phyloP scores from a whole-genome alignment of 2,329 filamentous ascomycete species.

The Neonectria magnoliae region DNA sequence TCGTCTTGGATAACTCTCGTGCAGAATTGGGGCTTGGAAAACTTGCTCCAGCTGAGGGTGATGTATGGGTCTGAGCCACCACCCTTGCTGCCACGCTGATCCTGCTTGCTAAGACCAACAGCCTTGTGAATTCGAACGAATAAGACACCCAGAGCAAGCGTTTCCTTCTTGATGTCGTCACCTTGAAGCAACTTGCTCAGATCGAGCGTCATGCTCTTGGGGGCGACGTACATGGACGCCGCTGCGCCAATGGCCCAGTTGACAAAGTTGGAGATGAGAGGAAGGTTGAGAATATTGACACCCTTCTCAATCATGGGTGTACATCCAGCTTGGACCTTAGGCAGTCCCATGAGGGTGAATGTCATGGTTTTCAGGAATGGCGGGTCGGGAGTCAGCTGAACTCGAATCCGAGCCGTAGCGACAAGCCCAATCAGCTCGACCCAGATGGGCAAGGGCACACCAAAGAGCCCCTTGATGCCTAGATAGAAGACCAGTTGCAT shows the following conservation, averaged over 20 bases:
- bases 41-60: conserved; percentile 94
- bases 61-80: conserved; percentile 97
- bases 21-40: conserved; percentile 97
- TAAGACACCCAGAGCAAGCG: conserved; percentile 84
- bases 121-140: conserved; percentile 94
- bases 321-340: conserved; percentile 89
- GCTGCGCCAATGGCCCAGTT: conserved; percentile 93
- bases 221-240: conserved; percentile 90
- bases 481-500: conserved; percentile 97
- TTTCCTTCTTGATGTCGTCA: conserved; percentile 91
- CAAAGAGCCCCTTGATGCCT: conserved; percentile 87
- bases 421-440: conserved; percentile 93
- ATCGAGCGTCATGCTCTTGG: conserved; percentile 93
- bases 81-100: conserved; percentile 80
- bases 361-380: conserved; percentile 93
- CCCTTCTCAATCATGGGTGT: conserved; percentile 92
- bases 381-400: conserved; percentile 88
- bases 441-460: conserved; percentile 86
- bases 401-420: conserved; percentile 82
- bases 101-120: conserved; percentile 88
- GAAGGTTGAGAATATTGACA: conserved; percentile 90
- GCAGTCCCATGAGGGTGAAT: conserved; percentile 93
- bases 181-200: conserved; percentile 90
- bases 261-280: conserved; percentile 94
- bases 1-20: conserved; percentile 96